Conservation (phyloP, 805 yeast species). For the Starmerella geochares region DNA sequence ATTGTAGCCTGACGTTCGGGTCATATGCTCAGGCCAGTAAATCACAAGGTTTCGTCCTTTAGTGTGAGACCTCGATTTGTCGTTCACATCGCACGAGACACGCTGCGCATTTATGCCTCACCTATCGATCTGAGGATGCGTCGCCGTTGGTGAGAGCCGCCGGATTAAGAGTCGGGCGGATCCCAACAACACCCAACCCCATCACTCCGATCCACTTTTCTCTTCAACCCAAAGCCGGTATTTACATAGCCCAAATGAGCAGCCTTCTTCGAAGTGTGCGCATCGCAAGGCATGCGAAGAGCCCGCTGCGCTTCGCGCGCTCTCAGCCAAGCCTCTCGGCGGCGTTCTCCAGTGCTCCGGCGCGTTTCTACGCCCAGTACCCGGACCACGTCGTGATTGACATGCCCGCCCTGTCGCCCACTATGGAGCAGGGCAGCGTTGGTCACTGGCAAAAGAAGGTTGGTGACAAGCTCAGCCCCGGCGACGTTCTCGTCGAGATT, state of each 20-base stretch:
- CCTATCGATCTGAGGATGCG: neutral
- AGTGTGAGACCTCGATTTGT: too few relatives aligned
- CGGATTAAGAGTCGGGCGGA: conserved; percentile 2
- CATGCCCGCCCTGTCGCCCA: conserved; percentile 99
- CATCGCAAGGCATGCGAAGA: conserved; percentile 11
- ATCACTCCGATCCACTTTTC: conserved; percentile 4
- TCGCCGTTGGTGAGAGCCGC: neutral
- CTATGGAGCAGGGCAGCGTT: conserved; percentile 93
- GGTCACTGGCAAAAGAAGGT: conserved; percentile 81
- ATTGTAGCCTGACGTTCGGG: too few relatives aligned
- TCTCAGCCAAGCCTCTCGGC: conserved; percentile 14
- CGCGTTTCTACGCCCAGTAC: conserved; percentile 36
- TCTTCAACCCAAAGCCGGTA: neutral
- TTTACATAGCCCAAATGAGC: conserved; percentile 17
- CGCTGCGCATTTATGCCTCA: too few relatives aligned
- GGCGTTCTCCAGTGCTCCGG: conserved; percentile 17
- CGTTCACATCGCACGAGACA: too few relatives aligned
- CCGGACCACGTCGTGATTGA: conserved; percentile 81
- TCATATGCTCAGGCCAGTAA: too few relatives aligned
- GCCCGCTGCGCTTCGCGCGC: conserved; percentile 15
- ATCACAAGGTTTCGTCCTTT: too few relatives aligned
- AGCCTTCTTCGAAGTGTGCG: conserved; percentile 21
- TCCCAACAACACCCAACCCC: conserved; percentile 10
- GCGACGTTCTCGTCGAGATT: conserved; percentile 91
- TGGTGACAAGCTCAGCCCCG: conserved; percentile 82